Conservation (phyloP, 148 eudicot species). For the Persicaria maculosa region DNA sequence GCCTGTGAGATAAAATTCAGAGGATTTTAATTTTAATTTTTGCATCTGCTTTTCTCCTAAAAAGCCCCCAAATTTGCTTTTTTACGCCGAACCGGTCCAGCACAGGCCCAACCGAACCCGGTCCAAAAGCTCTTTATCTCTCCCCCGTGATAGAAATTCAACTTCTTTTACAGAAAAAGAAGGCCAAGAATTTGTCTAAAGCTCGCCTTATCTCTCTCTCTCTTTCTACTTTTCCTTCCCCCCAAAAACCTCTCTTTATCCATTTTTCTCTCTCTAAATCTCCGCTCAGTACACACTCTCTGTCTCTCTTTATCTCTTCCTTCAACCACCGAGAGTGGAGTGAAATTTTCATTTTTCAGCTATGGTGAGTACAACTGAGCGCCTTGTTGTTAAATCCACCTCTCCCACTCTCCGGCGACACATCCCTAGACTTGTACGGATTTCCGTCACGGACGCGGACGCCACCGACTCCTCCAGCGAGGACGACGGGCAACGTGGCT, state of each 20-base stretch:
- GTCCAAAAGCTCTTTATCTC: not conserved
- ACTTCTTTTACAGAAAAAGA: not conserved
- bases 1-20: not conserved
- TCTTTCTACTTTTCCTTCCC: not conserved
- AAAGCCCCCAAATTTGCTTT: not conserved
- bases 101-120: not conserved
- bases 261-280: not conserved
- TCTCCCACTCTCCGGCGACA: not conserved
- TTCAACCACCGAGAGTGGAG: not conserved
- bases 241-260: not conserved
- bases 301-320: not conserved
- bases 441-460: slow-evolving; percentile 40
- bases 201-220: not conserved
- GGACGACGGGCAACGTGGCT: slow-evolving; percentile 16
- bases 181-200: not conserved
- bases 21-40: not conserved
- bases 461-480: slow-evolving; percentile 59
- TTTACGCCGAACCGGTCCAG: no score
- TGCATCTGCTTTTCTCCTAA: not conserved
- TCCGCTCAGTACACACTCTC: not conserved
- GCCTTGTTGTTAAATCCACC: not conserved
- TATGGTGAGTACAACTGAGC: not conserved
- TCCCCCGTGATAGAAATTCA: not conserved
- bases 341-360: not conserved
- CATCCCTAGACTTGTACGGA: slow-evolving; percentile 29